A percentile compares a stretch with the other conserved stretches of the same genome.
phyloP scores from a whole-genome alignment of 2,329 filamentous ascomycete species.

The Periconia digitata region DNA sequence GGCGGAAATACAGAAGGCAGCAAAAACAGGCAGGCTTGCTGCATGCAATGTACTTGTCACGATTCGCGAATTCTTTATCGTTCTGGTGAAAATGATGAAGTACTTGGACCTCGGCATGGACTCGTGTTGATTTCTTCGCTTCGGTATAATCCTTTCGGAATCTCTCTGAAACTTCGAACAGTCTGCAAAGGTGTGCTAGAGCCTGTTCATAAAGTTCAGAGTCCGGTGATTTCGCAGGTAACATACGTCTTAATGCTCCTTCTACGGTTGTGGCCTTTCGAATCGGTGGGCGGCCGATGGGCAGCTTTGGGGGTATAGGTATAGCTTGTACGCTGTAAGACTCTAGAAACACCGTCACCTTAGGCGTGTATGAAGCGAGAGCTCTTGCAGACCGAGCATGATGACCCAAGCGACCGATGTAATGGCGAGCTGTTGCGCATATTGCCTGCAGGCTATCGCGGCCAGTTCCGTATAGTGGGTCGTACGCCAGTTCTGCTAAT shows the following conservation, averaged over 20 bases:
- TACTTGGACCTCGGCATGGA: constrained; percentile 53
- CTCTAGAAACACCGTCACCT: constrained; percentile 38
- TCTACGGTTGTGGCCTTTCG: constrained; percentile 10
- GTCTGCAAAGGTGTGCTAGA: constrained; percentile 31
- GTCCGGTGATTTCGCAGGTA: constrained; percentile 21
- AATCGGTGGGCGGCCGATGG: constrained; percentile 21
- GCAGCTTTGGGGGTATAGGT: constrained; percentile 1
- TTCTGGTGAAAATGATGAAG: constrained; percentile 50
- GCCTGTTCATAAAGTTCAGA: constrained; percentile 12
- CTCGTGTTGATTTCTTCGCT: constrained; percentile 27
- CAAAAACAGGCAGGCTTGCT: constrained; percentile 57
- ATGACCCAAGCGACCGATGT: constrained; percentile 50
- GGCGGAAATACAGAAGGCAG: constrained; percentile 50
- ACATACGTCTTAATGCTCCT: constrained; percentile 24
- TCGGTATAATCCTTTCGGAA: constrained; percentile 30
- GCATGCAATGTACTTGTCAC: constrained; percentile 52
- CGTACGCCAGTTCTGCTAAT: not conserved
- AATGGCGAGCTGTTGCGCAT: constrained; percentile 38
- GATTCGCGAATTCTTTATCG: constrained; percentile 36
- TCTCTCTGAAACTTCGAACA: constrained; percentile 18
- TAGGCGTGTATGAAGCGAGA: constrained; percentile 39
- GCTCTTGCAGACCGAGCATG: constrained; percentile 44
- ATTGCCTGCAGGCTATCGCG: not conserved
- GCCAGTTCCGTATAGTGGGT: not conserved
- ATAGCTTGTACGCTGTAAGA: constrained; percentile 23